Percentiles rank a stretch among this genome's conserved stretches.
Conservation (phyloP, 331 rosid species). For the Malus hybrid region DNA sequence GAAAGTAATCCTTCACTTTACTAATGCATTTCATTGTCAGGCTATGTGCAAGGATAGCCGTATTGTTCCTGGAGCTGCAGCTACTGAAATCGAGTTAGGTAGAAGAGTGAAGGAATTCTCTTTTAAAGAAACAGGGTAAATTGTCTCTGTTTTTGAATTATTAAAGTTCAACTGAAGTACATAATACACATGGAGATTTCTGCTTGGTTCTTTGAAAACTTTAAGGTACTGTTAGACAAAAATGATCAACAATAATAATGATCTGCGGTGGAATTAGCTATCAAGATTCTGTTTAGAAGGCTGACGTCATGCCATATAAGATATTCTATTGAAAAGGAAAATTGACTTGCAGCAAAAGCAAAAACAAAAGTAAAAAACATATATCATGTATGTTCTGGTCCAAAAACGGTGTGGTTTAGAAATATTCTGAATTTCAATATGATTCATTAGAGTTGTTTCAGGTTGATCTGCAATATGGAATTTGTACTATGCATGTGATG, state of each 20-base stretch:
- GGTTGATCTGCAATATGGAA: neutral
- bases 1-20: neutral
- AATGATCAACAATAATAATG: neutral
- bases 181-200: neutral
- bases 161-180: neutral
- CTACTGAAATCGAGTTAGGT: constrained; percentile 94
- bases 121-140: constrained; percentile 83
- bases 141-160: neutral
- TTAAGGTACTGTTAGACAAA: neutral
- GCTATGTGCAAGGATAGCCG: constrained; percentile 98
- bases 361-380: neutral
- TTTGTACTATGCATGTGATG: neutral
- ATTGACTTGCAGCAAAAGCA: neutral
- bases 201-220: no score
- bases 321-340: neutral
- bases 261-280: neutral
- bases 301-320: no score
- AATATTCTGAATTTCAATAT: neutral
- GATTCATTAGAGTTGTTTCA: neutral
- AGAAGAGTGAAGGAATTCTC: constrained; percentile 78
- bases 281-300: neutral
- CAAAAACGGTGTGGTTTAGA: neutral
- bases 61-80: constrained; percentile 89
- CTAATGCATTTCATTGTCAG: constrained; percentile 33
- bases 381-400: neutral